Evolutionary conservation across 2,329 filamentous ascomycete species (phyloP).

Genomic region (Davidsoniella australis): DNA sequence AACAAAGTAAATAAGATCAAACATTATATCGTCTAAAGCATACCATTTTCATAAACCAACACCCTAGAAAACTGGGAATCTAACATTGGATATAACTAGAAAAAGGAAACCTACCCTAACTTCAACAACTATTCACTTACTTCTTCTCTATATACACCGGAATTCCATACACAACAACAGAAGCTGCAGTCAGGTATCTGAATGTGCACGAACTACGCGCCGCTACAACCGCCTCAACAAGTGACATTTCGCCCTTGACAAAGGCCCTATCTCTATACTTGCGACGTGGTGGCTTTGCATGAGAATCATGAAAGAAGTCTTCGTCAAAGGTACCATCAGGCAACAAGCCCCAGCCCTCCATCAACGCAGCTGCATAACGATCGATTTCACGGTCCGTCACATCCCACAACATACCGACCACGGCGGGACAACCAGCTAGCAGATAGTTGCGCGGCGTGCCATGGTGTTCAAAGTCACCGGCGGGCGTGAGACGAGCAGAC

Average conservation of each 20-base stretch:
- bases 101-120: background rate
- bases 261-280: constrained; percentile 38
- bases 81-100: no score
- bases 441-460: constrained; percentile 87
- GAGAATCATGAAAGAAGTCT: constrained; percentile 50
- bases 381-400: constrained; percentile 97
- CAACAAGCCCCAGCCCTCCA: constrained; percentile 76
- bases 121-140: constrained; percentile 8
- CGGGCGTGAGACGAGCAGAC: constrained; percentile 51
- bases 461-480: constrained; percentile 72
- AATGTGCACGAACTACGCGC: constrained; percentile 69
- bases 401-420: constrained; percentile 91
- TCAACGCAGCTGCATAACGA: constrained; percentile 61
- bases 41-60: no score
- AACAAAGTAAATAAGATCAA: no score
- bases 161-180: constrained; percentile 86
- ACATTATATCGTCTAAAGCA: no score
- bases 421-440: constrained; percentile 67
- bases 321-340: constrained; percentile 26
- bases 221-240: constrained; percentile 67
- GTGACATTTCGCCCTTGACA: constrained; percentile 26
- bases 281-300: constrained; percentile 54
- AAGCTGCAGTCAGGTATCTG: constrained; percentile 81
- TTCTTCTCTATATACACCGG: constrained; percentile 56
- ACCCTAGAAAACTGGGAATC: no score